phyloP scores from a whole-genome alignment of 371 early-diverging fungal genomes.

The Capniomyces stellatus region DNA sequence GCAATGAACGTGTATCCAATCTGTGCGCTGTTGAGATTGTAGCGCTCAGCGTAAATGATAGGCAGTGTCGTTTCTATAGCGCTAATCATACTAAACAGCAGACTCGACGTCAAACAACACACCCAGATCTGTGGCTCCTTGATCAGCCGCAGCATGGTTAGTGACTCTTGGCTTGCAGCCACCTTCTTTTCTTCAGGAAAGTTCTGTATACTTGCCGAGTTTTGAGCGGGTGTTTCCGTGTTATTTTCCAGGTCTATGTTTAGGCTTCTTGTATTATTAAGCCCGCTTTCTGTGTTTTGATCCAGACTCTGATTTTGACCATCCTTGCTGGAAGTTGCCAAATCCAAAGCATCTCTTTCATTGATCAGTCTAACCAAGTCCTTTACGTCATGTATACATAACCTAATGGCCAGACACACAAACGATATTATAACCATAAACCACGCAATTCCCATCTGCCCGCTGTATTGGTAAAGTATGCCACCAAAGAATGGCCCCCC shows the following conservation, averaged over 20 bases:
- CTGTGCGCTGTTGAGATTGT: conserved; percentile 4
- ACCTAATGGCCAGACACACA: conserved; percentile 41
- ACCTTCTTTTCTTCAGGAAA: neutral
- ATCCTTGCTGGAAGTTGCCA: neutral
- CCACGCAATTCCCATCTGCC: conserved; percentile 47
- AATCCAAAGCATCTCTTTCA: neutral
- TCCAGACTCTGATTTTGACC: neutral
- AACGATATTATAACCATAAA: conserved; percentile 48
- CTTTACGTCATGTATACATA: conserved; percentile 14
- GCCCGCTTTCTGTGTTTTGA: neutral
- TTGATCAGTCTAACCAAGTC: neutral
- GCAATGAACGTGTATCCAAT: conserved; percentile 25
- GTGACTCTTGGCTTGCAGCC: neutral
- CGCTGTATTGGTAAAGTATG: conserved; percentile 42
- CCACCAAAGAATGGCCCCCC: conserved; percentile 65
- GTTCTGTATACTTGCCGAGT: neutral
- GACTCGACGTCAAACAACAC: conserved; percentile 16
- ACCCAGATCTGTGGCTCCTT: conserved; percentile 18
- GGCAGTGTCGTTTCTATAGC: conserved; percentile 22
- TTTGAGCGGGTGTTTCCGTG: neutral
- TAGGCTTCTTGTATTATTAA: neutral
- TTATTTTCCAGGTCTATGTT: neutral
- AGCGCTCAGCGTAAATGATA: conserved; percentile 11
- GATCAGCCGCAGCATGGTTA: conserved; percentile 17
- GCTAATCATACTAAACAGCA: conserved; percentile 11